Evolutionary conservation across 495 filamentous ascomycete genomes (phyloP).

Genomic region (Trichoderma virens): DNA sequence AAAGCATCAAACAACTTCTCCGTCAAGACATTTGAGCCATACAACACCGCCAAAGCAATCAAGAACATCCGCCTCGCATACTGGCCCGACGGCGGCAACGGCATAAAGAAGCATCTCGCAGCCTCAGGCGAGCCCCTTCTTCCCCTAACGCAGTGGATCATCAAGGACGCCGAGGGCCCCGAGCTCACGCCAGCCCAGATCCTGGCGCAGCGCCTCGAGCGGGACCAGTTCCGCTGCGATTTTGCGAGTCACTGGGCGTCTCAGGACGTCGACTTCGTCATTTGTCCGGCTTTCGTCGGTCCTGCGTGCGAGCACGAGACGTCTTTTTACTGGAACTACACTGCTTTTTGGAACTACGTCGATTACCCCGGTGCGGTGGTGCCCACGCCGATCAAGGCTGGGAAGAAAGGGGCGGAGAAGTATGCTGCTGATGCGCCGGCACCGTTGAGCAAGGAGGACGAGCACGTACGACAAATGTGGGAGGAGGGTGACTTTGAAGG

Average conservation of each 20-base stretch:
- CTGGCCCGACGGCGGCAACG: conserved; percentile 50
- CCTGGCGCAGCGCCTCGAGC: conserved; percentile 45
- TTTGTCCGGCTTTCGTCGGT: conserved; percentile 56
- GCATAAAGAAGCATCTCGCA: conserved; percentile 39
- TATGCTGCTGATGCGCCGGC: neutral
- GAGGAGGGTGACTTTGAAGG: conserved; percentile 15
- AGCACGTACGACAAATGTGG: conserved; percentile 14
- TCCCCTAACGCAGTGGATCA: conserved; percentile 42
- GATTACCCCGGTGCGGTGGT: conserved; percentile 43
- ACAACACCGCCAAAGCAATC: conserved; percentile 36
- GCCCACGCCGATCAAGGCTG: conserved; percentile 12
- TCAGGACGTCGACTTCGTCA: conserved; percentile 55
- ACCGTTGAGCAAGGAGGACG: conserved; percentile 9
- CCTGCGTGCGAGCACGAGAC: conserved; percentile 53
- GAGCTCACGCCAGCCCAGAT: conserved; percentile 43
- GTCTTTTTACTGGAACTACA: conserved; percentile 63
- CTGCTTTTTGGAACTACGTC: conserved; percentile 62
- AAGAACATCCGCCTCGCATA: conserved; percentile 37
- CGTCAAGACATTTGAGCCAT: conserved; percentile 40
- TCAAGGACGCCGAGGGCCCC: conserved; percentile 40
- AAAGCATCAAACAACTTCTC: conserved; percentile 35
- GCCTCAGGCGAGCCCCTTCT: conserved; percentile 50
- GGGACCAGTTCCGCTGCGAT: conserved; percentile 29
- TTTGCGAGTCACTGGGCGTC: conserved; percentile 52
- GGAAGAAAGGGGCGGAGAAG: conserved; percentile 9